phyloP scores from a whole-genome alignment of 2,329 filamentous ascomycete species.

The Xylaria sp. region DNA sequence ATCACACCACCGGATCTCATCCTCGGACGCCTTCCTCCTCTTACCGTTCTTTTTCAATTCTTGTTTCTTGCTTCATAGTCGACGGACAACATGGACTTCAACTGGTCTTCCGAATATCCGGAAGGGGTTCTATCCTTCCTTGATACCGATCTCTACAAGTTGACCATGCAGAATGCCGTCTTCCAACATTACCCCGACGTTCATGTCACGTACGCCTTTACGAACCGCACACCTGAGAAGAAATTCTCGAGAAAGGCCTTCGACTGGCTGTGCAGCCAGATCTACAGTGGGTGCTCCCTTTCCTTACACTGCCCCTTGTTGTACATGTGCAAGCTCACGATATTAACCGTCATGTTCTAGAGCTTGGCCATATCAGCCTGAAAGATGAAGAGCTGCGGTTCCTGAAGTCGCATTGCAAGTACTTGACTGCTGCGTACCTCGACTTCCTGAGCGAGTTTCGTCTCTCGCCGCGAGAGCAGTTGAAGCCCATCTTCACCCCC shows the following conservation, averaged over 20 bases:
- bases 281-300: conserved; percentile 70
- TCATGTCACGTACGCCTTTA: conserved; percentile 91
- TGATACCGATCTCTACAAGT: conserved; percentile 89
- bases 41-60: background rate
- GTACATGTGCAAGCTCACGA: conserved; percentile 27
- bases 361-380: conserved; percentile 83
- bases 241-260: conserved; percentile 86
- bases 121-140: conserved; percentile 85
- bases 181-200: conserved; percentile 88
- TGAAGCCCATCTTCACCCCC: conserved; percentile 74
- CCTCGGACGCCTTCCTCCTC: too few species aligned
- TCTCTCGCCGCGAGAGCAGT: conserved; percentile 82
- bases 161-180: conserved; percentile 98
- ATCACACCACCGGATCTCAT: too few species aligned
- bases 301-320: conserved; percentile 3
- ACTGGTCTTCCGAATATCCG: conserved; percentile 73
- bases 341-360: conserved; percentile 56
- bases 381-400: conserved; percentile 83
- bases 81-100: conserved; percentile 67
- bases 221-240: conserved; percentile 94
- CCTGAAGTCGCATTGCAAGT: conserved; percentile 81
- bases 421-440: conserved; percentile 82
- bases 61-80: background rate
- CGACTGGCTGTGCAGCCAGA: conserved; percentile 85
- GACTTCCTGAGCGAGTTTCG: conserved; percentile 84